These are phyloP conservation scores for Auriculariales sp. DNA, from an alignment of 768 basidiomycete genomes.

Conservation along the genomic window DNA sequence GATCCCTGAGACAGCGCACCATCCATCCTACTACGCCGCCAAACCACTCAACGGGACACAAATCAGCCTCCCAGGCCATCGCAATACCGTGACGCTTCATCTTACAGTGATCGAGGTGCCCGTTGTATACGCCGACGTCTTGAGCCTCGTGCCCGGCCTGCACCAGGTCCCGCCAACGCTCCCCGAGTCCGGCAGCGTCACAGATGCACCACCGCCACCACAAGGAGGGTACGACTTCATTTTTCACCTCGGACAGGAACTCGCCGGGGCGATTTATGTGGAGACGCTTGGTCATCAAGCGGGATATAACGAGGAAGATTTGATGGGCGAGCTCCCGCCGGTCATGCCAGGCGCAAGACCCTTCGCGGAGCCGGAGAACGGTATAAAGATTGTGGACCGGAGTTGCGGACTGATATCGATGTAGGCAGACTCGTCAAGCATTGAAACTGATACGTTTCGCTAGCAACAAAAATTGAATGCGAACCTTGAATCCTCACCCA, in stretches of 20 bases:
- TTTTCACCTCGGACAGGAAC: constrained; percentile 56
- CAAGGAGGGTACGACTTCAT: constrained; percentile 49
- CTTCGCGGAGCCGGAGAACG: constrained; percentile 23
- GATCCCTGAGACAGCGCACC: neutral
- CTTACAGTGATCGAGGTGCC: constrained; percentile 46
- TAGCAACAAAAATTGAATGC: too few relatives aligned
- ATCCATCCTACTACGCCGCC: neutral
- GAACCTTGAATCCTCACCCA: neutral
- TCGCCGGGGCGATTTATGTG: constrained; percentile 46
- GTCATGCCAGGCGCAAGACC: constrained; percentile 9
- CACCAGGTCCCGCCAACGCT: constrained; percentile 43
- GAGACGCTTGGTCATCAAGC: constrained; percentile 53
- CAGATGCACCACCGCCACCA: constrained; percentile 25
- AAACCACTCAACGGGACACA: neutral
- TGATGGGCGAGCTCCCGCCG: constrained; percentile 42
- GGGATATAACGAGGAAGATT: constrained; percentile 57
- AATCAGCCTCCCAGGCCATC: neutral
- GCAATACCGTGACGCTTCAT: constrained; percentile 27
- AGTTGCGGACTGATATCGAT: constrained; percentile 45
- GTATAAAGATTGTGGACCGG: constrained; percentile 40
- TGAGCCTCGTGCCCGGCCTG: constrained; percentile 38
- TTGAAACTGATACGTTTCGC: constrained; percentile 28
- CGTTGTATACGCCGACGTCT: constrained; percentile 42
- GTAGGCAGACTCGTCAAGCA: constrained; percentile 40
- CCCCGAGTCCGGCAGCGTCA: constrained; percentile 26